A percentile compares a stretch with the other conserved stretches of the same genome.
These are phyloP conservation scores for Tulasnella sp. DNA, from an alignment of 768 basidiomycete species.

Conservation along the genomic window DNA sequence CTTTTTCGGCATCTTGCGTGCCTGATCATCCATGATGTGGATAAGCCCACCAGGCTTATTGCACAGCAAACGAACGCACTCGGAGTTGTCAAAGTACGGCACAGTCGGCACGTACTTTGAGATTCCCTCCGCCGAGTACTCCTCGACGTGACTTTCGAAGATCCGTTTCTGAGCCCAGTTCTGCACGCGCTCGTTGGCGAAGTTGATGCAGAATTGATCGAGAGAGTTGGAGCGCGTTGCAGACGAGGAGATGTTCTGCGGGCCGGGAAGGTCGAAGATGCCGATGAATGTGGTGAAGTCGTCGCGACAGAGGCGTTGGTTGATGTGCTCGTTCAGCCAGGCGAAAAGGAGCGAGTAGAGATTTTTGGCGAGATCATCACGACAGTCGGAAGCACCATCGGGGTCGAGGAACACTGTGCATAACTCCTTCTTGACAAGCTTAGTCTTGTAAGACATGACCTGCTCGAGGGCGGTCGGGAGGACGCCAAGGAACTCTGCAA, in stretches of 20 bases:
- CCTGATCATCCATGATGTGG: constrained; percentile 97
- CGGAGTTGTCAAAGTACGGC: constrained; percentile 82
- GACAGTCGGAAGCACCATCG: constrained; percentile 83
- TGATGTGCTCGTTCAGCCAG: constrained; percentile 94
- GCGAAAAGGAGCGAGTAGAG: constrained; percentile 90
- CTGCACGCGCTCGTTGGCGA: constrained; percentile 86
- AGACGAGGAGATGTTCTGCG: constrained; percentile 58
- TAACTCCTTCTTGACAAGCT: constrained; percentile 89
- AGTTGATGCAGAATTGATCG: constrained; percentile 94
- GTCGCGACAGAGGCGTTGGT: constrained; percentile 87
- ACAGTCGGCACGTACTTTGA: constrained; percentile 53
- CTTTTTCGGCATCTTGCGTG: constrained; percentile 75
- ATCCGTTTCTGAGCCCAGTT: constrained; percentile 67
- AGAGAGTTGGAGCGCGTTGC: constrained; percentile 81
- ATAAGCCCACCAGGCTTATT: constrained; percentile 83
- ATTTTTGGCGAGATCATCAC: constrained; percentile 88
- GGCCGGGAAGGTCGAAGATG: constrained; percentile 86
- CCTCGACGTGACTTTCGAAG: constrained; percentile 70
- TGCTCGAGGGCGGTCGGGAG: constrained; percentile 58
- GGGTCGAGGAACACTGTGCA: constrained; percentile 94
- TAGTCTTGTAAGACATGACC: constrained; percentile 81
- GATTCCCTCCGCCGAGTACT: constrained; percentile 78
- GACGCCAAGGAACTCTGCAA: constrained; percentile 87
- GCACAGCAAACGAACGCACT: constrained; percentile 77
- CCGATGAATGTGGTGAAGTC: constrained; percentile 89